These are phyloP conservation scores for Talaromyces stipitatus DNA, from an alignment of 495 filamentous ascomycete genomes.

Conservation along the genomic window DNA sequence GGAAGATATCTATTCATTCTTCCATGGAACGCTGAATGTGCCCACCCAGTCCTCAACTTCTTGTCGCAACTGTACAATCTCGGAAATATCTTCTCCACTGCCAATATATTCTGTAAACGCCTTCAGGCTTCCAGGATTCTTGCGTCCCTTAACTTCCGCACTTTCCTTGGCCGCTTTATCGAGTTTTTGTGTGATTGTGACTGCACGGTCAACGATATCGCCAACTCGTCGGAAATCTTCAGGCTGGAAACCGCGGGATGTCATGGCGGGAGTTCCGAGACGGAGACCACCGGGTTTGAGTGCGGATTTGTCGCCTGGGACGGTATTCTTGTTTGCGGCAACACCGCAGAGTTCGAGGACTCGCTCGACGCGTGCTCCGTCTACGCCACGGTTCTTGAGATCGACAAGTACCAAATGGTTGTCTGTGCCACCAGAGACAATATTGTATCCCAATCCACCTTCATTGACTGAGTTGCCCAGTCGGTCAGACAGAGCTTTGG, in stretches of 20 bases:
- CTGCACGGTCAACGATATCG: conserved; percentile 74
- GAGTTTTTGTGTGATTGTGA: conserved; percentile 56
- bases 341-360: conserved; percentile 97
- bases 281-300: conserved; percentile 91
- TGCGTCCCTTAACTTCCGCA: conserved; percentile 66
- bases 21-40: conserved; percentile 86
- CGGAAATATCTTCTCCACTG: conserved; percentile 71
- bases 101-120: conserved; percentile 79
- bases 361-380: conserved; percentile 94
- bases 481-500: conserved; percentile 71
- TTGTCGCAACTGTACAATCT: conserved; percentile 78
- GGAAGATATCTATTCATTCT: conserved; percentile 29
- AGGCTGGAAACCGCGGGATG: conserved; percentile 85
- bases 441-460: conserved; percentile 66
- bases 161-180: conserved; percentile 73
- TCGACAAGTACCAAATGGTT: conserved; percentile 98
- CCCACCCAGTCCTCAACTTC: conserved; percentile 97
- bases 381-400: conserved; percentile 68
- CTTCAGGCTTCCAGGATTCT: conserved; percentile 72
- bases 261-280: conserved; percentile 96
- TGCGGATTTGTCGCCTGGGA: conserved; percentile 96
- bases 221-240: conserved; percentile 90
- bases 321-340: conserved; percentile 98
- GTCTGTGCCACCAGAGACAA: conserved; percentile 95
- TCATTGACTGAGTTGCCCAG: conserved; percentile 55